Evolutionary conservation across 192 early-diverging fungal genomes (phyloP), one percentile per base, ranked within the genome.

Genomic region (Glomus cerebriforme): DNA sequence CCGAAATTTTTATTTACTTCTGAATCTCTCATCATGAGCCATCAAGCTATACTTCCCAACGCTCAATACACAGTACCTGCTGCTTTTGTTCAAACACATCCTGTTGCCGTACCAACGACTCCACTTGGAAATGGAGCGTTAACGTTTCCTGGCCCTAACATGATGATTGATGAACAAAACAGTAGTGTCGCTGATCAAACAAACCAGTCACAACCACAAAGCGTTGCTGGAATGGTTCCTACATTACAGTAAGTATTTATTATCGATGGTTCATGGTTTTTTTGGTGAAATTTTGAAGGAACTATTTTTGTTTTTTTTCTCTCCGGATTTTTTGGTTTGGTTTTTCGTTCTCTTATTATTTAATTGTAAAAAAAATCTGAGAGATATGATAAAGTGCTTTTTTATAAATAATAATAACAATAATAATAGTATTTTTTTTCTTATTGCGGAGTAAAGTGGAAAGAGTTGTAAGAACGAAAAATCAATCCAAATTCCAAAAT

Each of bases 141-240:
- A 12, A 45, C 17, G 10, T 45, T 35, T 32, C 54, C n/a, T 29
- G 24, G 26, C 24, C 5, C 9, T 59, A 39, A 24, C 37, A 49
- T 74, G 29, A 29, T 74, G 22, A 19, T 74, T 10, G 72, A 74
- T 32, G 72, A 74, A 22, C 43, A 49, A 34, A 43, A 32, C 10
- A 74, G 26, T 43, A 59, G 54, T 17, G 24, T 29, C 7, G 54
- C n/a, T 5, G 72, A 74, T 31, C 22, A 59, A 59, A 17, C 17
- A n/a, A 64, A 29, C 24, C 72, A 58, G 22, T 59, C 78, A 75
- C 26, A 84, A 86, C 37, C 83, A 75, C 45, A 83, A 85, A 78
- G 80, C 78, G 88, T 88, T 71, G 85, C 87, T 49, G 89, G 89
- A 62, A 89, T 90, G 54, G 85, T 86, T 29, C 89, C 89, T n/a